Percentiles rank a stretch among this genome's conserved stretches.
phyloP scores from a whole-genome alignment of 2,329 filamentous ascomycete species.

The Claviceps spartinae region DNA sequence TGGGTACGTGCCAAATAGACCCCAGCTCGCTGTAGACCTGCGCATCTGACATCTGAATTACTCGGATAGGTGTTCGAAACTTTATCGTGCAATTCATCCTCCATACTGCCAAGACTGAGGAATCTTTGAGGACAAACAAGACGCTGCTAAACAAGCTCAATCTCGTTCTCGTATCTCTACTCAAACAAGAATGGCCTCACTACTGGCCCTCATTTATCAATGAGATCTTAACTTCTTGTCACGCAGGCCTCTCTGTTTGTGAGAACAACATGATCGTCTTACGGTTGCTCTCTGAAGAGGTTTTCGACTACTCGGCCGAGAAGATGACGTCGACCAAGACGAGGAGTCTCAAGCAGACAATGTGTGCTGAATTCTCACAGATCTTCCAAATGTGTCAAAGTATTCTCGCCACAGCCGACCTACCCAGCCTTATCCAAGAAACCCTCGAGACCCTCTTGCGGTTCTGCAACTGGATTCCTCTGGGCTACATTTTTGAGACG shows the following conservation, averaged over 20 bases:
- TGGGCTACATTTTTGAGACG: constrained; percentile 98
- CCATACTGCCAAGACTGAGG: constrained; percentile 79
- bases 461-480: constrained; percentile 97
- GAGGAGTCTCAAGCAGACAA: constrained; percentile 90
- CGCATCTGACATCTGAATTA: constrained; percentile 4
- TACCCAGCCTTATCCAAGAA: constrained; percentile 83
- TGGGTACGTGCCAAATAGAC: constrained; percentile 41
- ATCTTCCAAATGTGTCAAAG: constrained; percentile 98
- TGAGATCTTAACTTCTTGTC: constrained; percentile 94
- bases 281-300: constrained; percentile 87
- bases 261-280: constrained; percentile 99
- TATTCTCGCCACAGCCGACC: constrained; percentile 79
- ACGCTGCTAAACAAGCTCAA: constrained; percentile 97
- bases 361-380: constrained; percentile 96
- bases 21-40: not conserved
- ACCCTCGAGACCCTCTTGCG: constrained; percentile 89
- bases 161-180: constrained; percentile 86
- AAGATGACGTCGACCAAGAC: constrained; percentile 99
- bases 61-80: constrained; percentile 76
- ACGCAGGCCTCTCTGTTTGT: constrained; percentile 90
- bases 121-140: constrained; percentile 69
- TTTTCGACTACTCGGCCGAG: constrained; percentile 97
- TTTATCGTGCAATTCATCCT: constrained; percentile 99
- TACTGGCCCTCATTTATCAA: constrained; percentile 99
- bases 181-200: constrained; percentile 99